These are phyloP conservation scores for Aspergillus ochraceus DNA, from an alignment of 2,329 filamentous ascomycete genomes.

Conservation along the genomic window DNA sequence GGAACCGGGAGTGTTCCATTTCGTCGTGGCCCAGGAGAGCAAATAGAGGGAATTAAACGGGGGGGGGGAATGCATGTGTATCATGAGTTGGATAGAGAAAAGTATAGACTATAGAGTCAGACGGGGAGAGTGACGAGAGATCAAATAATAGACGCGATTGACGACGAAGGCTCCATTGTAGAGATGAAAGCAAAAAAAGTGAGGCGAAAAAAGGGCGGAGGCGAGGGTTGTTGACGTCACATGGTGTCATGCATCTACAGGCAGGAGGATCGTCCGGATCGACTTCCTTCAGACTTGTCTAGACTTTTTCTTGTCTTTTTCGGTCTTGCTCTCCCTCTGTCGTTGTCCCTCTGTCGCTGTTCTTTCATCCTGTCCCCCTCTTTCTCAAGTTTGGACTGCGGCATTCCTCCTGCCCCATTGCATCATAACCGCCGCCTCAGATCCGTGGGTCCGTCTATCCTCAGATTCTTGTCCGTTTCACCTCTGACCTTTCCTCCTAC, in stretches of 20 bases:
- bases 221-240: background rate
- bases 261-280: background rate
- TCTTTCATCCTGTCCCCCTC: too few species aligned
- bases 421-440: background rate
- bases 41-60: conserved; percentile 1
- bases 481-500: background rate
- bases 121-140: background rate
- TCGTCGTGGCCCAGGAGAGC: conserved; percentile 14
- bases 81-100: background rate
- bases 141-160: background rate
- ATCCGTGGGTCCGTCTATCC: background rate
- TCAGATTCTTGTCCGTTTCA: background rate
- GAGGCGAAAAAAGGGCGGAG: background rate
- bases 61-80: background rate
- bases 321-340: too few species aligned
- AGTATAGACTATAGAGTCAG: background rate
- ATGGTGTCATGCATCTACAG: background rate
- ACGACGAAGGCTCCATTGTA: too few species aligned
- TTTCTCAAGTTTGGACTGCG: too few species aligned
- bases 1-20: conserved; percentile 21
- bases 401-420: background rate
- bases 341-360: background rate
- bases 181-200: background rate
- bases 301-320: too few species aligned
- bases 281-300: too few species aligned